Conservation (phyloP, 2,329 filamentous ascomycete species). For the Aureobasidium sp. region DNA sequence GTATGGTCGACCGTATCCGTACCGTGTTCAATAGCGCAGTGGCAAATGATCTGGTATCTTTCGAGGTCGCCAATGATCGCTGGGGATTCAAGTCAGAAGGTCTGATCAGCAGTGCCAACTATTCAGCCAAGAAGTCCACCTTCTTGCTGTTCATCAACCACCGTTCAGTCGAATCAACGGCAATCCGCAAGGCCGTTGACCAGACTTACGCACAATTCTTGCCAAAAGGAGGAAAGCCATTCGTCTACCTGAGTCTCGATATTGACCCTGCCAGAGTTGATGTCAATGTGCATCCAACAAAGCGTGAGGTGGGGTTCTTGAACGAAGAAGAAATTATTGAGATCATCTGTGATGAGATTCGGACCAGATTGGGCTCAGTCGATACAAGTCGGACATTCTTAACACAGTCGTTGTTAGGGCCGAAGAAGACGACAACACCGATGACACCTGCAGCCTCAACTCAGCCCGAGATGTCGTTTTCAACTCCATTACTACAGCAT, state of each 20-base stretch:
- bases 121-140: slow-evolving; percentile 82
- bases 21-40: slow-evolving; percentile 80
- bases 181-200: slow-evolving; percentile 83
- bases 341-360: slow-evolving; percentile 72
- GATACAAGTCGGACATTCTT: slow-evolving; percentile 92
- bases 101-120: slow-evolving; percentile 87
- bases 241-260: slow-evolving; percentile 84
- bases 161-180: slow-evolving; percentile 80
- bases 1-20: slow-evolving; percentile 73
- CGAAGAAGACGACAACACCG: slow-evolving; percentile 38
- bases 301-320: slow-evolving; percentile 91
- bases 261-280: slow-evolving; percentile 90
- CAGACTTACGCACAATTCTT: slow-evolving; percentile 82
- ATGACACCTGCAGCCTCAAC: slow-evolving; percentile 27
- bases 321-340: slow-evolving; percentile 97
- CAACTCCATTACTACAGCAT: slow-evolving; percentile 29
- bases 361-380: slow-evolving; percentile 71
- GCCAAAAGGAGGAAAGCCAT: slow-evolving; percentile 90
- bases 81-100: slow-evolving; percentile 81
- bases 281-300: slow-evolving; percentile 96
- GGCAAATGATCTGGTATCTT: slow-evolving; percentile 79
- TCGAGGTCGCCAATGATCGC: slow-evolving; percentile 62
- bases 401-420: slow-evolving; percentile 80
- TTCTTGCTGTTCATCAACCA: slow-evolving; percentile 95
- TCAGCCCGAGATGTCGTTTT: slow-evolving; percentile 18